Base-by-base conservation (phyloP, 768 basidiomycete genomes). In the Mycena epipterygia region DNA sequence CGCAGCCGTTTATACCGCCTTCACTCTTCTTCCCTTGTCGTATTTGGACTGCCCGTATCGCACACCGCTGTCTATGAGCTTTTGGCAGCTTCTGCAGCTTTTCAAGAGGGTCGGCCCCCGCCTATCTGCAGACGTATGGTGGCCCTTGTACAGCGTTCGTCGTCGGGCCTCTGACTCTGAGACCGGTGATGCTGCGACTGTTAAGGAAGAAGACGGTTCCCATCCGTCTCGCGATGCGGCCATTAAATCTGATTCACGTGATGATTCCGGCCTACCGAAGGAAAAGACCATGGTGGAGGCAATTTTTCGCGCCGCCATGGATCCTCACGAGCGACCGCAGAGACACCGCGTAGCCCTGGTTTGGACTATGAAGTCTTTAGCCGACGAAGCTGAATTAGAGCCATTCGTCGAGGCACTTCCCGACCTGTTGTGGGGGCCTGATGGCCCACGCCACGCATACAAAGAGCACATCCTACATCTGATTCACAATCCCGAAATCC, bases 41-140 rank as follows among this genome's bases (percentile, higher is more conserved):
- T 66, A 46, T 48, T 41, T 60, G 14, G 51, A 72, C 23, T 69
- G 67, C 46, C 73, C 73, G 29, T 74, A 72, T 30, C 55, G 58
- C 37, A 72, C 67, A 30, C 73, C 70, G 3, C 58, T 72, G 6
- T 48, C 46, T 48, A 25, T 7, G 23, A 23, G 23, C 25, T 25
- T 48, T 27, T 48, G 46, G 46, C n/a, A 48, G 46, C 23, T 48
- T 48, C 42, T 21, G 42, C 42, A 44, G 21, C 21, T 21, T 21
- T 44, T 44, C 42, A 44, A n/a, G 42, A 44, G 21, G 42, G n/a
- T 44, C 42, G 21, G 42, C 21, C 42, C 42, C 19, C 21, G 42
- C 19, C 42, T 21, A n/a, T 44, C 42, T 44, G 21, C 19, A 21
- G 42, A 19, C 42, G 19, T 44, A n/a, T 44, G 42, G 42, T n/a